Conservation (phyloP, 495 filamentous ascomycete species). For the Xylaria acuta region DNA sequence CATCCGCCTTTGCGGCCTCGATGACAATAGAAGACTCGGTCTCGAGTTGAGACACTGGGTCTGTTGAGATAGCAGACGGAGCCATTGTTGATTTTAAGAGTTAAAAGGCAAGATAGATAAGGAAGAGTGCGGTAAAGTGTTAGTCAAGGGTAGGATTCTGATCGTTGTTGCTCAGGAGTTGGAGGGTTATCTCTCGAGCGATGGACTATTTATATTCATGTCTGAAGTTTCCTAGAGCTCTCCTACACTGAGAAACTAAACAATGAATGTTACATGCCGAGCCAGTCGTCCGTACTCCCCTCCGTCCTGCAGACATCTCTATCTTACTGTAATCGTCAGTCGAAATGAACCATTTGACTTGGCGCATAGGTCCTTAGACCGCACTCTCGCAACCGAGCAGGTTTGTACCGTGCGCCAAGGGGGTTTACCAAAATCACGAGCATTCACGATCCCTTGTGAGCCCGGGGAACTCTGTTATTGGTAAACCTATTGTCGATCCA, state of each 20-base stretch:
- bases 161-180: not conserved
- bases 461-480: not conserved
- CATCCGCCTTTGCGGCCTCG: constrained; percentile 24
- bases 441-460: constrained; percentile 26
- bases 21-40: constrained; percentile 29
- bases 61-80: constrained; percentile 27
- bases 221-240: not conserved
- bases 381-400: constrained; percentile 20
- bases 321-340: constrained; percentile 31
- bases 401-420: constrained; percentile 26
- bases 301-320: not conserved
- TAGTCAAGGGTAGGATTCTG: not conserved
- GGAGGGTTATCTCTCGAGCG: not conserved
- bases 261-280: constrained; percentile 3
- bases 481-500: constrained; percentile 12
- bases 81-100: constrained; percentile 28
- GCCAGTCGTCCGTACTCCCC: constrained; percentile 1
- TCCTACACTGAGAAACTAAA: not conserved
- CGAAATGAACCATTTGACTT: constrained; percentile 35
- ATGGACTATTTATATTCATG: constrained; percentile 24
- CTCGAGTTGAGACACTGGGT: constrained; percentile 31
- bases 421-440: constrained; percentile 7
- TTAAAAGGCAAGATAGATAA: not conserved
- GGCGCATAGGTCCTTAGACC: constrained; percentile 37
- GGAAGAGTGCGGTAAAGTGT: not conserved